Percentiles rank a stretch among this genome's conserved stretches.
Conservation (phyloP, 306 rosid genomes). For the Aeschynomene evenia region DNA sequence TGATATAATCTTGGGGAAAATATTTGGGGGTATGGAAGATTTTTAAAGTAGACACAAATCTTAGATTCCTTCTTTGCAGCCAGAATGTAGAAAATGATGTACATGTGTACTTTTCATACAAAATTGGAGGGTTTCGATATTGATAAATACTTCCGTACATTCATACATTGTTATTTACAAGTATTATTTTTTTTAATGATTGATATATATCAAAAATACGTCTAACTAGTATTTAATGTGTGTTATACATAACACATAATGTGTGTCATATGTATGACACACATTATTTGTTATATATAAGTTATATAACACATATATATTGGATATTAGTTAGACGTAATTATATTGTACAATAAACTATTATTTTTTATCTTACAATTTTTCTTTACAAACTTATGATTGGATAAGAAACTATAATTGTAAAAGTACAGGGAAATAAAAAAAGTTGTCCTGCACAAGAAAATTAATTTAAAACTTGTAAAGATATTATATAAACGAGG, state of each 20-base stretch:
- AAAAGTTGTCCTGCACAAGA: no score
- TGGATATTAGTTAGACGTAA: no score
- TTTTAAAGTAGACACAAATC: constrained; percentile 23
- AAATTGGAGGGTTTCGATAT: constrained; percentile 26
- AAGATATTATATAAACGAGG: neutral
- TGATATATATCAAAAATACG: no score
- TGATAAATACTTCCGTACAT: constrained; percentile 21
- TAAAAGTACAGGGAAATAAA: neutral
- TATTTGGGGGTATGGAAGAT: constrained; percentile 15
- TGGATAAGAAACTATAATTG: neutral
- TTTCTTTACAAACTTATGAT: neutral
- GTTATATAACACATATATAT: no score
- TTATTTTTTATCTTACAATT: neutral
- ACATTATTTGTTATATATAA: no score
- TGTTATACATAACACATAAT: no score
- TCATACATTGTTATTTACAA: neutral
- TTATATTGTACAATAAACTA: no score
- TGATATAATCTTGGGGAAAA: neutral
- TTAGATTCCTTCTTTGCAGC: constrained; percentile 14
- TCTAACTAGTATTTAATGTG: no score
- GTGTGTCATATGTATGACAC: no score
- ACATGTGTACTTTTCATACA: neutral
- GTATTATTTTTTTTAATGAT: neutral
- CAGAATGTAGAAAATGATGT: constrained; percentile 2
- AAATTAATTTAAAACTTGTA: neutral